phyloP scores from a whole-genome alignment of 177 flowering plant genomes.

The Vitis hybrid region DNA sequence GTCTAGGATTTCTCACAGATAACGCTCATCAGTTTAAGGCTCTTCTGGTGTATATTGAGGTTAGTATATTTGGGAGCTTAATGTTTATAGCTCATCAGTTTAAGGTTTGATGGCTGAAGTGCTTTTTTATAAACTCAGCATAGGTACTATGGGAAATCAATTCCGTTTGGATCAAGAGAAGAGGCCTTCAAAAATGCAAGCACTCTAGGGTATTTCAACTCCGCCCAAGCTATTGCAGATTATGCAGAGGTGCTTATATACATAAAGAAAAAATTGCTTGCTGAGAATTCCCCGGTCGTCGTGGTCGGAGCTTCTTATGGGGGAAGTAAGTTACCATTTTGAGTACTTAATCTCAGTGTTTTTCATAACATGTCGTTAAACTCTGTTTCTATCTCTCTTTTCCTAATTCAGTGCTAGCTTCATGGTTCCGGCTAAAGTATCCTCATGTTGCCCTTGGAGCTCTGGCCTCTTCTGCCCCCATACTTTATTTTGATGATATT shows the following conservation, averaged over 20 bases:
- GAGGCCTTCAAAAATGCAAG: constrained; percentile 32
- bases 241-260: constrained; percentile 42
- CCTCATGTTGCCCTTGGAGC: constrained; percentile 61
- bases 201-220: constrained; percentile 46
- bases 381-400: neutral
- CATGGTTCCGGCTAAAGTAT: constrained; percentile 56
- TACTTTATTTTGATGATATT: constrained; percentile 47
- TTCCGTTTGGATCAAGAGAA: constrained; percentile 36
- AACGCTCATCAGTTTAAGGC: constrained; percentile 33
- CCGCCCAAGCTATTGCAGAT: constrained; percentile 61
- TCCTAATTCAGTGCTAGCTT: constrained; percentile 34
- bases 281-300: constrained; percentile 46
- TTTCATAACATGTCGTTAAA: neutral
- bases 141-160: constrained; percentile 52
- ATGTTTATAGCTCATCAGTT: too few relatives aligned
- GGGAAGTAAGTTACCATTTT: constrained; percentile 39
- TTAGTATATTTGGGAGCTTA: constrained; percentile 2
- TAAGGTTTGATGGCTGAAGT: too few relatives aligned
- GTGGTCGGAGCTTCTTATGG: constrained; percentile 65
- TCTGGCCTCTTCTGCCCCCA: constrained; percentile 60
- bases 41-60: constrained; percentile 48
- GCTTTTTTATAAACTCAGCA: constrained; percentile 26
- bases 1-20: constrained; percentile 28
- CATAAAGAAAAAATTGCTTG: constrained; percentile 27
- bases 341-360: neutral